Evolutionary conservation across 139 green algal species (phyloP).

Genomic region (Chlamydomonas sp.): DNA sequence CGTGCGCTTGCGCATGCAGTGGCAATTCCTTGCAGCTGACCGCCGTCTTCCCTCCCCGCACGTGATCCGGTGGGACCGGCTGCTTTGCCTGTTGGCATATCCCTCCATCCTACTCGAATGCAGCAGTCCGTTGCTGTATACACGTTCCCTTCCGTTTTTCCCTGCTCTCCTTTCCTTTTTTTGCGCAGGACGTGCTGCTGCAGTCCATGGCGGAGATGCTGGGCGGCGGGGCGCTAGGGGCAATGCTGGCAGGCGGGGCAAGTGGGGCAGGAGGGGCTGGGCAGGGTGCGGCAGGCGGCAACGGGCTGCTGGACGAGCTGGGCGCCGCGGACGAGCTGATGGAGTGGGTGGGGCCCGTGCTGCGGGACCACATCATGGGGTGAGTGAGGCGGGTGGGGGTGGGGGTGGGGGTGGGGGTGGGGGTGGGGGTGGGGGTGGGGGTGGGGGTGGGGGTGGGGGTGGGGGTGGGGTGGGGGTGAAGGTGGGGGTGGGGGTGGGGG

Average conservation of each 20-base stretch:
- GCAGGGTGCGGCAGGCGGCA: background rate
- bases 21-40: no score
- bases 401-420: background rate
- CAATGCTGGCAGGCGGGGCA: background rate
- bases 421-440: background rate
- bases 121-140: no score
- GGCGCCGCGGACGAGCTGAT: slow-evolving; percentile 5
- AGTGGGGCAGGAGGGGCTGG: background rate
- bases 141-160: background rate
- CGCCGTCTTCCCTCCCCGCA: no score
- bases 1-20: no score
- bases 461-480: background rate
- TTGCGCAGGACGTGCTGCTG: background rate
- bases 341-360: background rate
- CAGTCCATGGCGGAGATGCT: background rate
- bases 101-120: no score
- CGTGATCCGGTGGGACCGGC: no score
- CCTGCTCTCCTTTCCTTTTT: background rate
- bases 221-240: background rate
- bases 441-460: background rate
- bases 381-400: background rate
- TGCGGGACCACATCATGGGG: slow-evolving; percentile 7
- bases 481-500: no score
- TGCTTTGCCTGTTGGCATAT: no score
- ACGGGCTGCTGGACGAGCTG: background rate